These are phyloP conservation scores for Elongisporangium senticosum DNA, from an alignment of 352 stramenopile genomes.

Conservation along the genomic window DNA sequence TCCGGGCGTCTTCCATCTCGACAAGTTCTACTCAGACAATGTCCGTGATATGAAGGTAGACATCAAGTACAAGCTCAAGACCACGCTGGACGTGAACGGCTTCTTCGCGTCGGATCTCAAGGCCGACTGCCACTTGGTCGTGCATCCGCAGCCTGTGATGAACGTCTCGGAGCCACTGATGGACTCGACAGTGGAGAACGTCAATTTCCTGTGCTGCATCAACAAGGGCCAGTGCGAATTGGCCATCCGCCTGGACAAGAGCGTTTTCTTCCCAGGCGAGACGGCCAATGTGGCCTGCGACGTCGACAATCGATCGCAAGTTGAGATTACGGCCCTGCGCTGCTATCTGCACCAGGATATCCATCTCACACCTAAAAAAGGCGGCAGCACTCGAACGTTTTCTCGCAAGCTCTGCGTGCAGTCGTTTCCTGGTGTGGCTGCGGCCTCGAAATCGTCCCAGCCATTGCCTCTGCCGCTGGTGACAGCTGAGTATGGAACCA, in stretches of 20 bases:
- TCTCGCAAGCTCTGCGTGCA: slow-evolving; percentile 31
- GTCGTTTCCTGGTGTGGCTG: slow-evolving; percentile 40
- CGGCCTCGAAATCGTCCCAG: slow-evolving; percentile 30
- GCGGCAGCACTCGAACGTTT: slow-evolving; percentile 25
- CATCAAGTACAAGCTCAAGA: slow-evolving; percentile 81
- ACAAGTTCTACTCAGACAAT: slow-evolving; percentile 34
- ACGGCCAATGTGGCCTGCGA: slow-evolving; percentile 55
- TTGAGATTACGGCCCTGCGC: slow-evolving; percentile 55
- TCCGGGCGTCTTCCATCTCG: slow-evolving; percentile 46
- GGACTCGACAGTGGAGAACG: slow-evolving; percentile 45
- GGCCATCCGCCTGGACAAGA: slow-evolving; percentile 69
- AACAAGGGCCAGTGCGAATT: slow-evolving; percentile 47
- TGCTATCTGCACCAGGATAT: slow-evolving; percentile 54
- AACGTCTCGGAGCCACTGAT: too few relatives aligned
- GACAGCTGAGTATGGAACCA: slow-evolving; percentile 11
- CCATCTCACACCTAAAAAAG: slow-evolving; percentile 22
- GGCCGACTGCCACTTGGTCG: slow-evolving; percentile 41
- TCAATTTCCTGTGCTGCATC: slow-evolving; percentile 62
- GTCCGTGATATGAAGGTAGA: slow-evolving; percentile 41
- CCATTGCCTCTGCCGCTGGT: slow-evolving; percentile 41
- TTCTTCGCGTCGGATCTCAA: slow-evolving; percentile 65
- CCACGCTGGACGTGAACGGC: slow-evolving; percentile 52
- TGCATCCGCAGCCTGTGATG: slow-evolving; percentile 45
- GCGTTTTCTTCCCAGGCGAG: slow-evolving; percentile 55
- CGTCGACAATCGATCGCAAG: slow-evolving; percentile 49